Evolutionary conservation across 78 protist species (phyloP).

Genomic region (Dictyostelium citrinum): DNA sequence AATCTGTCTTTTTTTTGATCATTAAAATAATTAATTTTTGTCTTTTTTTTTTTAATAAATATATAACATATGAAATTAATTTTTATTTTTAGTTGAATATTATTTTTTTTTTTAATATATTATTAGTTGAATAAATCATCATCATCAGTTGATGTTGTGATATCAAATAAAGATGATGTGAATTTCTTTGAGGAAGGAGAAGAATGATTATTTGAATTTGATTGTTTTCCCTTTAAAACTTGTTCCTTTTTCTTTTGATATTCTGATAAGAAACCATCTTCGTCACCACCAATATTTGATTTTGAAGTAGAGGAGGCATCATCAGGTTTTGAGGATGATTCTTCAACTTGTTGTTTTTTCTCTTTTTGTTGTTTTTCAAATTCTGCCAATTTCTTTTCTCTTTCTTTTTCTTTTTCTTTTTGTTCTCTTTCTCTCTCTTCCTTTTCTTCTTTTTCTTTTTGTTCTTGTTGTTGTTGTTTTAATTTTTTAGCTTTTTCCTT

Average conservation of each 20-base stretch:
- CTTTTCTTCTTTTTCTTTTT: conserved; percentile 10
- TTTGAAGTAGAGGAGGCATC: not conserved
- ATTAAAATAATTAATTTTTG: too few species aligned
- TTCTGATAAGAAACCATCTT: conserved; percentile 24
- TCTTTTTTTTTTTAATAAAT: too few species aligned
- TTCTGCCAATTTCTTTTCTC: not conserved
- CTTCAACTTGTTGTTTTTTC: not conserved
- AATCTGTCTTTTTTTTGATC: too few species aligned
- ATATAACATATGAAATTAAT: too few species aligned
- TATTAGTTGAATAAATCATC: conserved; percentile 1
- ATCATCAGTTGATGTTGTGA: not conserved
- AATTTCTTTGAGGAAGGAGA: conserved; percentile 10
- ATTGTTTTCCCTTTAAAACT: conserved; percentile 5
- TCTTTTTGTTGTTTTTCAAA: conserved; percentile 16
- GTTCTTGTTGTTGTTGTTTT: not conserved
- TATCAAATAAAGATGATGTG: conserved; percentile 10
- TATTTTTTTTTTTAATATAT: too few species aligned
- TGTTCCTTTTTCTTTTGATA: conserved; percentile 67
- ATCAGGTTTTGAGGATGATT: not conserved
- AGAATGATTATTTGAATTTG: not conserved
- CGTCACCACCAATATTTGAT: not conserved
- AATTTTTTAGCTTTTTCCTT: not conserved
- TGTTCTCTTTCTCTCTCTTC: conserved; percentile 10
- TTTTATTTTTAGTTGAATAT: too few species aligned
- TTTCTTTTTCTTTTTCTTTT: not conserved